phyloP scores from a whole-genome alignment of 768 basidiomycete genomes.

The Scleroderma citrinum region DNA sequence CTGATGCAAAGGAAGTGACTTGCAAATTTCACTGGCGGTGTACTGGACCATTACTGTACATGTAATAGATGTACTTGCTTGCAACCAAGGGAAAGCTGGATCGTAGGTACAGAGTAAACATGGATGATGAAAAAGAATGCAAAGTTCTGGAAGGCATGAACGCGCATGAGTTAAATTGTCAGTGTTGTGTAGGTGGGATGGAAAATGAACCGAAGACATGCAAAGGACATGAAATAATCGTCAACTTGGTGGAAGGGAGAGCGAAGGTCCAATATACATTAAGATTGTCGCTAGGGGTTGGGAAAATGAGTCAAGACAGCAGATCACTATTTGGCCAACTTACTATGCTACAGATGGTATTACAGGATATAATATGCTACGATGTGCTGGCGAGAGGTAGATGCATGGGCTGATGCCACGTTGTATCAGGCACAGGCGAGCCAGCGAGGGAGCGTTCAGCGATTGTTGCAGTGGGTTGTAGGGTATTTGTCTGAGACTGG shows the following conservation, averaged over 20 bases:
- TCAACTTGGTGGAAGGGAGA: neutral
- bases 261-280: neutral
- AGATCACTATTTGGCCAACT: neutral
- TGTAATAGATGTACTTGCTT: too few species aligned
- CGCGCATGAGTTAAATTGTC: neutral
- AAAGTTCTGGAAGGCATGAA: too few species aligned
- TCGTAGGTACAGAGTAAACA: too few species aligned
- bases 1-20: too few species aligned
- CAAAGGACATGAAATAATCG: neutral
- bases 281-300: neutral
- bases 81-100: too few species aligned
- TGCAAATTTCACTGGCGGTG: too few species aligned
- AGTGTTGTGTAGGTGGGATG: neutral
- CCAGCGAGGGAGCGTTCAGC: slow-evolving; percentile 38
- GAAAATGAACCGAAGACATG: neutral
- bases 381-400: slow-evolving; percentile 32
- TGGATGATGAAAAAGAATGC: too few species aligned
- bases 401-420: slow-evolving; percentile 38
- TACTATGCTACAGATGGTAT: neutral
- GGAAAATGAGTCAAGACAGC: neutral
- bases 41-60: too few species aligned
- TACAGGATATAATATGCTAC: slow-evolving; percentile 8
- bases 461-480: slow-evolving; percentile 39
- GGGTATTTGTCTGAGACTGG: slow-evolving; percentile 35
- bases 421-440: slow-evolving; percentile 30